phyloP scores from a whole-genome alignment of 1,284 basidiomycete genomes.

The Cerioporus squamosus region DNA sequence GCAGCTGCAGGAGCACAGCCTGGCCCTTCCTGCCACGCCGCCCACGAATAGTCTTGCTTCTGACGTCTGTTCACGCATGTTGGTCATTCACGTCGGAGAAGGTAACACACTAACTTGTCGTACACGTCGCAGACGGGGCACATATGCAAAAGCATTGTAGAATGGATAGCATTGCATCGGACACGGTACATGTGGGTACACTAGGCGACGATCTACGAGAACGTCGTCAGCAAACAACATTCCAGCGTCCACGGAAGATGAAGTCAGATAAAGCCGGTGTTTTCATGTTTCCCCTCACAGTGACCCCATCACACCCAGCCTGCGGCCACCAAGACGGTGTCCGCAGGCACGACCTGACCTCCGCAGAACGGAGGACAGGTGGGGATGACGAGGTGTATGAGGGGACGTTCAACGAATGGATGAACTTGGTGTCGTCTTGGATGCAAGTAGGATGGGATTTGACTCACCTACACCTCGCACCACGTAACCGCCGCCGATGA shows the following conservation, averaged over 20 bases:
- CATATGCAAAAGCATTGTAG: no score
- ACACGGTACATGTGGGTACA: neutral
- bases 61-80: no score
- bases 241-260: neutral
- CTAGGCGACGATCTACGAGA: neutral
- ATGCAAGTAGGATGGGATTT: constrained; percentile 6
- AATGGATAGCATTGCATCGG: neutral
- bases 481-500: neutral
- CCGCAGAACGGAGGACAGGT: constrained; percentile 32
- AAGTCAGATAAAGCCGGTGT: constrained; percentile 70
- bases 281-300: constrained; percentile 59
- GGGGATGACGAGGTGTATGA: constrained; percentile 37
- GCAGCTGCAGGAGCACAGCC: no score
- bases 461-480: constrained; percentile 27
- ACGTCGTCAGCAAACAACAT: neutral
- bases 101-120: no score
- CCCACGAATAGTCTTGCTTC: no score
- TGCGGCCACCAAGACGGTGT: constrained; percentile 54
- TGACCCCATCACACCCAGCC: constrained; percentile 39
- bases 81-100: no score
- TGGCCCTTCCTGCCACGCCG: no score
- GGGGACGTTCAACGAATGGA: constrained; percentile 78
- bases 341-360: constrained; percentile 38
- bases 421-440: constrained; percentile 75
- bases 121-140: no score